Evolutionary conservation across 495 filamentous ascomycete genomes (phyloP).

Genomic region (Penicillium robsamsonii): DNA sequence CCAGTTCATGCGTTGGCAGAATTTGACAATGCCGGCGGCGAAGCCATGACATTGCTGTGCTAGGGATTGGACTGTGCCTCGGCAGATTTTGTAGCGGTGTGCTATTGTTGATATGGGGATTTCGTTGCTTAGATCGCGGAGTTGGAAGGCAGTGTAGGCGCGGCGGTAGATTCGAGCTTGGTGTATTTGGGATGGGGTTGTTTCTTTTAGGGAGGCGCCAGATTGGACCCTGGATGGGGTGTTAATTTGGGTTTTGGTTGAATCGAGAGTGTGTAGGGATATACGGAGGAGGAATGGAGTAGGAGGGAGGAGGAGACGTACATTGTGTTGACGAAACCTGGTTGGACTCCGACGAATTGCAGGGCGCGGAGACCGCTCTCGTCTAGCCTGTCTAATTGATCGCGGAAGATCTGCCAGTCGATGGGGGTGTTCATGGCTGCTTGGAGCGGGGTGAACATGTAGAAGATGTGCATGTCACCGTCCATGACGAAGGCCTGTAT

Average conservation of each 20-base stretch:
- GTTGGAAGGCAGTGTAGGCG: constrained; percentile 76
- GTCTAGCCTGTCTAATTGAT: constrained; percentile 66
- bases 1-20: constrained; percentile 74
- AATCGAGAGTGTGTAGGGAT: neutral
- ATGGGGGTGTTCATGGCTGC: constrained; percentile 48
- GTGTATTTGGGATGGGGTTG: constrained; percentile 57
- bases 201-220: constrained; percentile 61
- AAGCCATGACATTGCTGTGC: constrained; percentile 77
- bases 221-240: constrained; percentile 61
- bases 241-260: constrained; percentile 17
- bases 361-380: constrained; percentile 70
- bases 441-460: constrained; percentile 73
- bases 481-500: constrained; percentile 78
- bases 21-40: constrained; percentile 72
- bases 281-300: neutral
- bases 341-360: constrained; percentile 66
- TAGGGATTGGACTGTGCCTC: constrained; percentile 69
- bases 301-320: constrained; percentile 27
- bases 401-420: constrained; percentile 72
- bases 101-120: constrained; percentile 68
- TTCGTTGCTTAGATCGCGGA: constrained; percentile 80
- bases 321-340: constrained; percentile 70
- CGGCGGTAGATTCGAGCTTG: constrained; percentile 66
- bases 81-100: constrained; percentile 63
- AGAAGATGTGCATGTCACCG: constrained; percentile 81